phyloP scores from a whole-genome alignment of 495 filamentous ascomycete genomes.

The Oleoguttula mirabilis region DNA sequence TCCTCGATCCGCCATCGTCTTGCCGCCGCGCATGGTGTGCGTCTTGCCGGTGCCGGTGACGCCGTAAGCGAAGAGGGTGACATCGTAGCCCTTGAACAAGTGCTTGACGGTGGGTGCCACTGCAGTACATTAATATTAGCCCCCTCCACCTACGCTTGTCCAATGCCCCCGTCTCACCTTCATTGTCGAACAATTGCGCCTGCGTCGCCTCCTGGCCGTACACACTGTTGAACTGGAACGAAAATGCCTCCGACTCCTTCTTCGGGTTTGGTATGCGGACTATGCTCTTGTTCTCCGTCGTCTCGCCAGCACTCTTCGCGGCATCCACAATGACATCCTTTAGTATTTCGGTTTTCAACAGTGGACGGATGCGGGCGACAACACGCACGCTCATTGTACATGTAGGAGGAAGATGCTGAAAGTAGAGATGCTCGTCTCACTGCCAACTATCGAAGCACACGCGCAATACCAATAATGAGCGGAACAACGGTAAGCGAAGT shows the following conservation, averaged over 20 bases:
- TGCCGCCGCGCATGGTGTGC: constrained; percentile 93
- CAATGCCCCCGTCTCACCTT: constrained; percentile 56
- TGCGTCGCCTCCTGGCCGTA: constrained; percentile 71
- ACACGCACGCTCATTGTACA: constrained; percentile 59
- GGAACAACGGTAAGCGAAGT: too few relatives aligned
- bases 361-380: constrained; percentile 77
- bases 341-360: constrained; percentile 69
- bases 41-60: constrained; percentile 95
- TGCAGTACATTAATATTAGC: constrained; percentile 21
- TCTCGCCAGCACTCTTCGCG: constrained; percentile 20
- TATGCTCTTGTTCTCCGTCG: constrained; percentile 48
- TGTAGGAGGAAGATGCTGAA: too few relatives aligned
- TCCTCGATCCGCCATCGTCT: constrained; percentile 76
- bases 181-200: constrained; percentile 73
- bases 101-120: constrained; percentile 74
- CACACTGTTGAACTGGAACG: constrained; percentile 89
- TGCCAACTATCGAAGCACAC: too few relatives aligned
- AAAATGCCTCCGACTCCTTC: constrained; percentile 80
- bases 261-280: constrained; percentile 92
- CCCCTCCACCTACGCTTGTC: neutral
- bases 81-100: constrained; percentile 85
- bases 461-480: too few relatives aligned
- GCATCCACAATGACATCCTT: constrained; percentile 73
- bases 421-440: too few relatives aligned
- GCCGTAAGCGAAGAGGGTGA: constrained; percentile 92